Percentiles rank a stretch among this genome's conserved stretches.
Conservation (phyloP, 2,329 filamentous ascomycete genomes). For the Dactylella cylindrospora region DNA sequence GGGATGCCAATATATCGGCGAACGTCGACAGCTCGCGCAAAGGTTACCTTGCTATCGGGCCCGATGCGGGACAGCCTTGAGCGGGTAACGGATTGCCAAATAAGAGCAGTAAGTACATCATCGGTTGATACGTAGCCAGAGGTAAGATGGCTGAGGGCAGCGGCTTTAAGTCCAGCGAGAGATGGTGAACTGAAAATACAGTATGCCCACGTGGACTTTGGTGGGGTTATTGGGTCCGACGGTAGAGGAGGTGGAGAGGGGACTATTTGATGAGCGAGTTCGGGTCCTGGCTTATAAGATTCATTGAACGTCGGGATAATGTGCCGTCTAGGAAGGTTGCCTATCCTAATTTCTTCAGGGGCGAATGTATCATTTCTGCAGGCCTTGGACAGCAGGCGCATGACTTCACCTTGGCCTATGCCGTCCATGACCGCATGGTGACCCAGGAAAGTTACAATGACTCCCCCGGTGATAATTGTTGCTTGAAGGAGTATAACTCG, state of each 20-base stretch:
- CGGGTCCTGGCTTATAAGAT: constrained; percentile 50
- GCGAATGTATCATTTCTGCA: constrained; percentile 56
- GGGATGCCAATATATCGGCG: constrained; percentile 55
- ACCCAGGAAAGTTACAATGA: constrained; percentile 57
- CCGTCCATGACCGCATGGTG: constrained; percentile 60
- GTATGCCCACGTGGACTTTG: constrained; percentile 54
- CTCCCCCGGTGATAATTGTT: constrained; percentile 57
- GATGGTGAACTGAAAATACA: constrained; percentile 54
- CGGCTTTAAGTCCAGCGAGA: constrained; percentile 54
- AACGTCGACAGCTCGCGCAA: constrained; percentile 58
- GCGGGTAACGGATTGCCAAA: constrained; percentile 57
- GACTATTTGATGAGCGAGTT: constrained; percentile 52
- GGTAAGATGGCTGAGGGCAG: constrained; percentile 50
- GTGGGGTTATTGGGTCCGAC: constrained; percentile 40
- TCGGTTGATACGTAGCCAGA: constrained; percentile 58
- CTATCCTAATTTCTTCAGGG: constrained; percentile 53
- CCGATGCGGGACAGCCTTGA: constrained; percentile 53
- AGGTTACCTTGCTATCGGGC: constrained; percentile 46
- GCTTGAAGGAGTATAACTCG: constrained; percentile 56
- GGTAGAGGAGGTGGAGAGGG: constrained; percentile 32
- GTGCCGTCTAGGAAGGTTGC: constrained; percentile 53
- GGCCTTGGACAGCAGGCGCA: constrained; percentile 57
- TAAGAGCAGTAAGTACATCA: constrained; percentile 58
- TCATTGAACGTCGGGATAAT: constrained; percentile 54
- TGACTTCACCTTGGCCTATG: constrained; percentile 56